Conservation (phyloP, 148 eudicot genomes). For the Vaccinium myrtillus region DNA sequence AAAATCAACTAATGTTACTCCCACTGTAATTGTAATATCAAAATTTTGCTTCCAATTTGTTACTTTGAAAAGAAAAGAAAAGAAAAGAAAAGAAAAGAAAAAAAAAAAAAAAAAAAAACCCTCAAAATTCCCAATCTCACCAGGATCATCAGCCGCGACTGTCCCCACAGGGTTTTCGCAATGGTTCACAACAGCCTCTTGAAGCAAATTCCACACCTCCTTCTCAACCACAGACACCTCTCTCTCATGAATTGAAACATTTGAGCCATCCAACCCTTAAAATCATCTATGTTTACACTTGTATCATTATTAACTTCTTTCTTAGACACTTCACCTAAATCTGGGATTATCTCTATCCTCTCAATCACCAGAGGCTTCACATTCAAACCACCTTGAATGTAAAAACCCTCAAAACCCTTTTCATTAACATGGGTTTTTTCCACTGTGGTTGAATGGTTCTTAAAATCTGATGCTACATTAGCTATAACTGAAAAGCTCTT, state of each 20-base stretch:
- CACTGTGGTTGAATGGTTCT: constrained; percentile 57
- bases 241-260: constrained; percentile 22
- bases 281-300: constrained; percentile 28
- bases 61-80: no score
- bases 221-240: constrained; percentile 55
- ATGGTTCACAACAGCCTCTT: constrained; percentile 62
- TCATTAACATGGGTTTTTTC: constrained; percentile 48
- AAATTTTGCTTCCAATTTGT: not conserved
- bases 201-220: constrained; percentile 78
- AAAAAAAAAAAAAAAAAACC: not conserved
- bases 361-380: constrained; percentile 56
- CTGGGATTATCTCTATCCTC: constrained; percentile 30
- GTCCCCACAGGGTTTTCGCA: constrained; percentile 87
- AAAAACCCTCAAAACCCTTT: constrained; percentile 51
- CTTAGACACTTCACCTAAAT: constrained; percentile 23
- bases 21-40: not conserved
- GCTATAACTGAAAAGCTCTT: constrained; percentile 26
- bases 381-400: constrained; percentile 56
- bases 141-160: constrained; percentile 72
- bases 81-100: no score
- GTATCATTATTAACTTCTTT: constrained; percentile 21
- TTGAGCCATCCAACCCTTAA: constrained; percentile 28
- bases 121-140: constrained; percentile 25
- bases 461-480: constrained; percentile 63
- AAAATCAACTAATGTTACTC: not conserved